Evolutionary conservation across 805 yeast species (phyloP), one percentile per base, ranked within the genome.

Genomic region (Metschnikowia koreensis): DNA sequence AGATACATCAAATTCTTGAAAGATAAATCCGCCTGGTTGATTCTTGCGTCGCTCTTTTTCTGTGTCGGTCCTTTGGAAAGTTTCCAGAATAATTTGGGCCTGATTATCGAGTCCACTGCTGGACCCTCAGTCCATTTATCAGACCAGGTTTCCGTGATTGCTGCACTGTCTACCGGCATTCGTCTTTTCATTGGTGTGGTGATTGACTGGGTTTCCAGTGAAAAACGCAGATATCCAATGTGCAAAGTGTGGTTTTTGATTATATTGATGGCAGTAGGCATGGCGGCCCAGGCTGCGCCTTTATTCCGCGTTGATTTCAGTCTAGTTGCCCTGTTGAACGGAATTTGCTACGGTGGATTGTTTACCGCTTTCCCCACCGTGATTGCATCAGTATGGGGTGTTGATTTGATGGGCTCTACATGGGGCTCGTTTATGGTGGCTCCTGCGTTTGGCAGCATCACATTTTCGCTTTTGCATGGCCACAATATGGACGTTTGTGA

Each of bases 401-500:
- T 87, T 22, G 91, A 87, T 41, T 79, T 88, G 34, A 82, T 93
- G 68, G 98, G 97, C 0, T 87, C 96, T 2, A 87, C 93, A 1
- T 93, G 97, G 89, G 97, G 97, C 2, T 74, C 87, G 27, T 88
- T 90, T 65, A 86, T 90, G 80, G 77, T 88, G 36, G 94, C 96
- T 0, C 96, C 97, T 2, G 97, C 97, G 0, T 56, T 89, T 2
- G 96, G 97, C 1, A 76, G 93, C 1, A 73, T 87, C 5, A 54
- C 81, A 2, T 87, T 80, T 60, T 92, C 96, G 6, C 61, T 87
- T 46, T 57, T 84, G 11, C 91, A 86, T 65, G 97, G 96, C 1
- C 60, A 68, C 26, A 67, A 81, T 16, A 84, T 80, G 58, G 94
- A 89, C 57, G 62, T 68, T 47, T 71, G 81, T 52, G 38, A 47